phyloP scores from a whole-genome alignment of 2,329 filamentous ascomycete genomes.

The Colletotrichum tamarilloi region DNA sequence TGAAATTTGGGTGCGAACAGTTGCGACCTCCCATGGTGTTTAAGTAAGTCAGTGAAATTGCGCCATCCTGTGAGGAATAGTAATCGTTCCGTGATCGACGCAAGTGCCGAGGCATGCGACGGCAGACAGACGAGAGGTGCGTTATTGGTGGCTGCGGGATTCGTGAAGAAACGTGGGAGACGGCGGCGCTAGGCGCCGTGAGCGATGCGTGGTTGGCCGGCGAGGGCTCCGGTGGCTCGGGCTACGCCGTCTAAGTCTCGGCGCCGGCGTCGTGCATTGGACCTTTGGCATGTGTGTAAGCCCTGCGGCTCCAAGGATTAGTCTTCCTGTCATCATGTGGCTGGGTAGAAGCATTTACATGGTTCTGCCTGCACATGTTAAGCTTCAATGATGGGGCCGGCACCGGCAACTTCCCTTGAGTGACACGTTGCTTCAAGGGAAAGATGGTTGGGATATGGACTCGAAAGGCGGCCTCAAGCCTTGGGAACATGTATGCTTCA shows the following conservation, averaged over 20 bases:
- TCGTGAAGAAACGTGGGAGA: slow-evolving; percentile 7
- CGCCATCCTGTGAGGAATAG: background rate
- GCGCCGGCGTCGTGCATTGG: background rate
- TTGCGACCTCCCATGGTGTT: background rate
- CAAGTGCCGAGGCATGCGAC: slow-evolving; percentile 16
- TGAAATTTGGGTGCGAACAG: background rate
- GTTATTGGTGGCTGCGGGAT: slow-evolving; percentile 15
- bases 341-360: background rate
- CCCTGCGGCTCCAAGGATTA: background rate
- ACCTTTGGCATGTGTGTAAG: background rate
- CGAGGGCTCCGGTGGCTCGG: background rate
- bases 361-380: too few relatives aligned
- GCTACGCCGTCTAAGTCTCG: slow-evolving; percentile 16
- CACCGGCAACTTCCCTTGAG: too few relatives aligned
- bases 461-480: too few relatives aligned
- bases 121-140: slow-evolving; percentile 15
- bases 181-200: slow-evolving; percentile 1
- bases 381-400: too few relatives aligned
- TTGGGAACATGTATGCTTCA: too few relatives aligned
- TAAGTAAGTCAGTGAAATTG: slow-evolving; percentile 1
- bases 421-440: too few relatives aligned
- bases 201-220: slow-evolving; percentile 15
- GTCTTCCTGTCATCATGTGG: background rate
- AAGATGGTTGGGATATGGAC: too few relatives aligned
- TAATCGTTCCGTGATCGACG: background rate